Conservation (phyloP, 805 yeast genomes). For the Candida dajiaensis region DNA sequence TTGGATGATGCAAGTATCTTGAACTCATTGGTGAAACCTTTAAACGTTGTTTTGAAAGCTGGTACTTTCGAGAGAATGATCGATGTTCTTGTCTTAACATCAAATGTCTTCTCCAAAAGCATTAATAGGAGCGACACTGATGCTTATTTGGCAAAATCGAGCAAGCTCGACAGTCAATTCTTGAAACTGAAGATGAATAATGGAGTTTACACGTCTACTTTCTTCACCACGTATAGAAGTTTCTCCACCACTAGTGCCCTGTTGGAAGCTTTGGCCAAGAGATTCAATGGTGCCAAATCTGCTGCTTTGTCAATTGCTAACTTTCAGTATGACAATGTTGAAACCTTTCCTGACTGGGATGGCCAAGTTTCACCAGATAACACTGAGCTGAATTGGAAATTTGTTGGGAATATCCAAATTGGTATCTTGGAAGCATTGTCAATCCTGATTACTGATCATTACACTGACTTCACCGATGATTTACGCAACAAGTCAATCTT, state of each 20-base stretch:
- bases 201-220: constrained; percentile 57
- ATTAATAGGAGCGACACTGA: constrained; percentile 40
- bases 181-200: constrained; percentile 53
- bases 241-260: constrained; percentile 53
- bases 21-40: constrained; percentile 24
- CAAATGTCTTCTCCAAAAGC: constrained; percentile 45
- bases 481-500: constrained; percentile 51
- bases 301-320: constrained; percentile 51
- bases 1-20: constrained; percentile 23
- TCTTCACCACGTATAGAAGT: constrained; percentile 63
- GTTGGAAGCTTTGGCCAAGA: constrained; percentile 43
- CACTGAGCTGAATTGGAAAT: constrained; percentile 53
- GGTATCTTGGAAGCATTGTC: constrained; percentile 75
- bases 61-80: constrained; percentile 72
- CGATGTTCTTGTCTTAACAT: constrained; percentile 74
- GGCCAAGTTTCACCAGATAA: constrained; percentile 29
- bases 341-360: constrained; percentile 56
- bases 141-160: constrained; percentile 29
- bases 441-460: constrained; percentile 66
- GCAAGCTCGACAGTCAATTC: constrained; percentile 32
- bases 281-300: constrained; percentile 57
- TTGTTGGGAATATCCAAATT: constrained; percentile 71
- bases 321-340: constrained; percentile 18
- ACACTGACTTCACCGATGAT: constrained; percentile 69
- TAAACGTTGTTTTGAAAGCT: constrained; percentile 49